Evolutionary conservation across 2,329 filamentous ascomycete genomes (phyloP).

Genomic region (Fusarium pseudograminearum): DNA sequence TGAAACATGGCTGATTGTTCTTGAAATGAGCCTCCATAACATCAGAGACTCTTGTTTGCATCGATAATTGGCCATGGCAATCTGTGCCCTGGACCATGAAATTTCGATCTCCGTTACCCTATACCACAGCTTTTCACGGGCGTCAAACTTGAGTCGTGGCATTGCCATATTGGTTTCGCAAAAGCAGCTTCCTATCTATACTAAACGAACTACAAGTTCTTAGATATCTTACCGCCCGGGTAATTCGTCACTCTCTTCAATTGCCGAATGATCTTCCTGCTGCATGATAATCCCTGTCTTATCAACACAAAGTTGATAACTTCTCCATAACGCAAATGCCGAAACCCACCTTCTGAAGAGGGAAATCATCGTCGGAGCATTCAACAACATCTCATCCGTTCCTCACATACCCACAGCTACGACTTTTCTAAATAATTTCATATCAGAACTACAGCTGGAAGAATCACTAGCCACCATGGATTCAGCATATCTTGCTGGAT

Average conservation of each 20-base stretch:
- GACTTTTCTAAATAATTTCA: no score
- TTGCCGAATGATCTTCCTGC: constrained; percentile 16
- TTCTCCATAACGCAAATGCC: neutral
- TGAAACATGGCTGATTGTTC: constrained; percentile 11
- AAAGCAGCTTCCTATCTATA: neutral
- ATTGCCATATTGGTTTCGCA: neutral
- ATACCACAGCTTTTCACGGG: neutral
- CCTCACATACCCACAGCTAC: no score
- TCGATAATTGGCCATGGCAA: neutral
- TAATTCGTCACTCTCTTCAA: constrained; percentile 1
- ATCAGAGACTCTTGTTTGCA: neutral
- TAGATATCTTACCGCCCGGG: neutral
- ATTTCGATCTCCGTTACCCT: constrained; percentile 21
- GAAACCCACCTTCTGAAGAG: neutral
- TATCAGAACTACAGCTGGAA: neutral
- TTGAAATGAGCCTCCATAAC: neutral
- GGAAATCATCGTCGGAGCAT: neutral
- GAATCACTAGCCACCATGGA: neutral
- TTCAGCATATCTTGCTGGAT: no score
- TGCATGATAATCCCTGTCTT: constrained; percentile 17
- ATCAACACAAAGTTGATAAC: neutral
- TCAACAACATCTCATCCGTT: neutral
- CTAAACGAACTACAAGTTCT: neutral
- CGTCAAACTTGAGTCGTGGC: no score
- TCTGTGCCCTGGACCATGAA: neutral